Percentiles rank a stretch among this genome's conserved stretches.
Evolutionary conservation across 2,329 filamentous ascomycete species (phyloP).

Genomic region (Beauveria bassiana): DNA sequence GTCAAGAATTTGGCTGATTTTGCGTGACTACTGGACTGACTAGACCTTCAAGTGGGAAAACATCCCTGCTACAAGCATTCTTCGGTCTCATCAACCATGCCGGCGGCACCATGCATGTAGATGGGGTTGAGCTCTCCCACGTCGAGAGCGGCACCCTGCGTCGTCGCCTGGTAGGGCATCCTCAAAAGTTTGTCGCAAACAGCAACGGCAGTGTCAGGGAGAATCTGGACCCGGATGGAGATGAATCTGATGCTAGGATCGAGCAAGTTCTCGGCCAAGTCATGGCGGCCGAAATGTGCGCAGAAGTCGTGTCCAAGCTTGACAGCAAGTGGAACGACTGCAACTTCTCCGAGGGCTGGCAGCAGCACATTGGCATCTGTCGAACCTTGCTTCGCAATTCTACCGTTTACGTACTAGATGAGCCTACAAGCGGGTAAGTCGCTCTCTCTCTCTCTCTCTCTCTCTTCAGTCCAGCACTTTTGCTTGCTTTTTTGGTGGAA

Average conservation of each 20-base stretch:
- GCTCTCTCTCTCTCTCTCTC: too few species aligned
- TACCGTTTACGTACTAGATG: background rate
- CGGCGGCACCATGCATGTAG: too few species aligned
- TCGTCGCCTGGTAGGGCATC: too few species aligned
- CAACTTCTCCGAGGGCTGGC: background rate
- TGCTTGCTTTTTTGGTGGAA: background rate
- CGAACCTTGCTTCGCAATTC: background rate
- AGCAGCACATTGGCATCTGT: background rate
- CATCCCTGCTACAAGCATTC: background rate
- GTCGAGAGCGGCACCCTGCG: background rate
- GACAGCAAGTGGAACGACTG: background rate
- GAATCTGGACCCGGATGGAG: too few species aligned
- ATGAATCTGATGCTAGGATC: background rate
- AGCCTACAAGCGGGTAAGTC: constrained; percentile 3
- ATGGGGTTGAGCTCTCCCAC: too few species aligned
- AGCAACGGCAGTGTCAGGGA: too few species aligned
- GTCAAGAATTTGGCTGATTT: background rate
- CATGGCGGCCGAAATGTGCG: background rate
- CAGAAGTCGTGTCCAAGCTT: background rate
- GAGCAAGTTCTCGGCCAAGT: background rate
- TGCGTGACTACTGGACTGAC: background rate
- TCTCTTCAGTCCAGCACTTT: background rate
- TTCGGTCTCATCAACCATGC: background rate
- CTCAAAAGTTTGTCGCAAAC: too few species aligned
- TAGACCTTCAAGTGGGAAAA: background rate